A percentile compares a stretch with the other conserved stretches of the same genome.
Conservation (phyloP, 1,284 basidiomycete species). For the Ceraceosorus guamensis region DNA sequence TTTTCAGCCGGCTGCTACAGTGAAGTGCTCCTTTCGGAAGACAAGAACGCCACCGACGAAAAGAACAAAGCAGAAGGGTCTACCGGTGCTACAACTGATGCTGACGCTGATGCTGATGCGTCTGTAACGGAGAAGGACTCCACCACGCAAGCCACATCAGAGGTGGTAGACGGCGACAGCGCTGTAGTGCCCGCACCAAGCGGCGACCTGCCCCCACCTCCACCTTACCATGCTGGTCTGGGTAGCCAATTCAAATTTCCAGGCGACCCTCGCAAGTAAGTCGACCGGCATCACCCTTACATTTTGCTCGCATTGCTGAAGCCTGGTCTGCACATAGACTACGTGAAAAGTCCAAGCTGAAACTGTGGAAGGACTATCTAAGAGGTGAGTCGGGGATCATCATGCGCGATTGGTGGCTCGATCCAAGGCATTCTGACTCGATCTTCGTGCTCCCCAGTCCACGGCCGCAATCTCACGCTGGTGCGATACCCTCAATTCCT, state of each 20-base stretch:
- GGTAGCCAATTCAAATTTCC: constrained; percentile 47
- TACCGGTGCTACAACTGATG: constrained; percentile 10
- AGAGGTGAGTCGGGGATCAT: constrained; percentile 9
- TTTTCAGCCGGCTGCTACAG: constrained; percentile 92
- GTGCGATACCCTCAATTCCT: constrained; percentile 94
- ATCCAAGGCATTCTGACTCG: background rate
- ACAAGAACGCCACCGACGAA: constrained; percentile 1
- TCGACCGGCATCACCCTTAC: too few species aligned
- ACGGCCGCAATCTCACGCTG: constrained; percentile 82
- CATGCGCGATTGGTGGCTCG: background rate
- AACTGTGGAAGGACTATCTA: constrained; percentile 82
- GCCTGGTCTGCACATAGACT: constrained; percentile 12
- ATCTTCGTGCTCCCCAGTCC: constrained; percentile 52
- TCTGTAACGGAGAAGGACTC: constrained; percentile 2
- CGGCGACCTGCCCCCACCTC: constrained; percentile 12
- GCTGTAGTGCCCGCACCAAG: background rate
- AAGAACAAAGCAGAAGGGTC: background rate
- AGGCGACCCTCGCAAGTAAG: constrained; percentile 40
- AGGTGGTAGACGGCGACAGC: background rate
- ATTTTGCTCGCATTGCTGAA: background rate
- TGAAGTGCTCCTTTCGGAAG: constrained; percentile 65
- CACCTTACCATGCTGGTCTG: constrained; percentile 31
- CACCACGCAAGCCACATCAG: background rate
- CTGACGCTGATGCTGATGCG: background rate
- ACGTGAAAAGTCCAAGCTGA: constrained; percentile 92